These are phyloP conservation scores for Fusarium fujikuroi DNA, from an alignment of 2,329 filamentous ascomycete species.

Conservation along the genomic window DNA sequence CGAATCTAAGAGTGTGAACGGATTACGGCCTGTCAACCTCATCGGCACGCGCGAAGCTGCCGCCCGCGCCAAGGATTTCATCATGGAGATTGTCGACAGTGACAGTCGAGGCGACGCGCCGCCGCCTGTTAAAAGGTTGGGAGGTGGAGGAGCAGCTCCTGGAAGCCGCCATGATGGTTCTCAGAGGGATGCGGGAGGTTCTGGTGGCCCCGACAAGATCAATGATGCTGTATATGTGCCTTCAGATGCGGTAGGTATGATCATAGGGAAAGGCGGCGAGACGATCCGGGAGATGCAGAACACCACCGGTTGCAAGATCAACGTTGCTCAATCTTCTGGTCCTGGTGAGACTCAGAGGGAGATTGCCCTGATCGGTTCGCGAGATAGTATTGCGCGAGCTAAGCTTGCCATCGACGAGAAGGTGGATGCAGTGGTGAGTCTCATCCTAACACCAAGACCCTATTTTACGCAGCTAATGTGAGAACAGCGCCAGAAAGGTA, in stretches of 20 bases:
- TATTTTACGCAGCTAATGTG: constrained; percentile 43
- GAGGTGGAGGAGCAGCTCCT: constrained; percentile 31
- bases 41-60: constrained; percentile 83
- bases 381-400: constrained; percentile 80
- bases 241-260: constrained; percentile 94
- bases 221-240: constrained; percentile 87
- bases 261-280: constrained; percentile 93
- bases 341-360: constrained; percentile 83
- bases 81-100: constrained; percentile 94
- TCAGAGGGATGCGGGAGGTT: constrained; percentile 52
- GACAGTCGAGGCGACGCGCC: constrained; percentile 73
- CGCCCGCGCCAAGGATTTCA: constrained; percentile 83
- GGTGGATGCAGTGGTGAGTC: constrained; percentile 83
- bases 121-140: constrained; percentile 43
- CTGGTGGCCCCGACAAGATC: constrained; percentile 70
- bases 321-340: constrained; percentile 83
- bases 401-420: constrained; percentile 91
- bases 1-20: constrained; percentile 92
- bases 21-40: constrained; percentile 87
- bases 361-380: constrained; percentile 84
- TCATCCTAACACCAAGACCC: background rate
- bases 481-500: constrained; percentile 63
- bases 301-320: constrained; percentile 91
- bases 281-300: constrained; percentile 95
- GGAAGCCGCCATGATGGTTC: constrained; percentile 47